Evolutionary conservation across 345 rosid genomes (phyloP).

Genomic region (Reutealis trisperma): DNA sequence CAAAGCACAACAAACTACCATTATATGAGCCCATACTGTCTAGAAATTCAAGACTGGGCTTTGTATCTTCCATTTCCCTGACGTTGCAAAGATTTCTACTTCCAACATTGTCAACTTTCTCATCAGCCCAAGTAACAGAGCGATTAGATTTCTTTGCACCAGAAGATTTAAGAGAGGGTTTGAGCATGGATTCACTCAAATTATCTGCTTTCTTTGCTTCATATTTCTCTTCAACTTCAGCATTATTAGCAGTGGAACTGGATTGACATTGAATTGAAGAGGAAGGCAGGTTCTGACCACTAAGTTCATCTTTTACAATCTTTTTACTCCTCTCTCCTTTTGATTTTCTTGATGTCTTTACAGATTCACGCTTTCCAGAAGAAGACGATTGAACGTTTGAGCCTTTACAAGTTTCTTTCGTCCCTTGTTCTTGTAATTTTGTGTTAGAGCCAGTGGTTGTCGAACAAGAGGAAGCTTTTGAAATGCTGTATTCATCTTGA

Average conservation of each 20-base stretch:
- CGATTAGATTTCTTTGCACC: constrained; percentile 48
- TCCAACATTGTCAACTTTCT: constrained; percentile 38
- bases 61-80: constrained; percentile 40
- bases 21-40: constrained; percentile 30
- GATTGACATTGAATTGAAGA: constrained; percentile 30
- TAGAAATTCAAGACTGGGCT: constrained; percentile 19
- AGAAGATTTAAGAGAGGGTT: constrained; percentile 66
- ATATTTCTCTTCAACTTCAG: constrained; percentile 30
- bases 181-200: constrained; percentile 41
- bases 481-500: constrained; percentile 55
- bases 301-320: constrained; percentile 24
- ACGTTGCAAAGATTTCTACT: constrained; percentile 53
- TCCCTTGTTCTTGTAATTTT: constrained; percentile 31
- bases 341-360: constrained; percentile 27
- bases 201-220: constrained; percentile 30
- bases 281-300: constrained; percentile 33
- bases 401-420: constrained; percentile 23
- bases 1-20: constrained; percentile 37
- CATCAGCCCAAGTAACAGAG: constrained; percentile 93
- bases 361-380: constrained; percentile 22
- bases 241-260: constrained; percentile 16
- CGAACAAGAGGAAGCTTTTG: constrained; percentile 48
- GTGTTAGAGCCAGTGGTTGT: constrained; percentile 25
- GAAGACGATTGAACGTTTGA: constrained; percentile 36
- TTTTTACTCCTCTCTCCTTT: constrained; percentile 29